A percentile compares a stretch with the other conserved stretches of the same genome.
Conservation (phyloP, 257 asterid species). For the Solanum dulcamara region DNA sequence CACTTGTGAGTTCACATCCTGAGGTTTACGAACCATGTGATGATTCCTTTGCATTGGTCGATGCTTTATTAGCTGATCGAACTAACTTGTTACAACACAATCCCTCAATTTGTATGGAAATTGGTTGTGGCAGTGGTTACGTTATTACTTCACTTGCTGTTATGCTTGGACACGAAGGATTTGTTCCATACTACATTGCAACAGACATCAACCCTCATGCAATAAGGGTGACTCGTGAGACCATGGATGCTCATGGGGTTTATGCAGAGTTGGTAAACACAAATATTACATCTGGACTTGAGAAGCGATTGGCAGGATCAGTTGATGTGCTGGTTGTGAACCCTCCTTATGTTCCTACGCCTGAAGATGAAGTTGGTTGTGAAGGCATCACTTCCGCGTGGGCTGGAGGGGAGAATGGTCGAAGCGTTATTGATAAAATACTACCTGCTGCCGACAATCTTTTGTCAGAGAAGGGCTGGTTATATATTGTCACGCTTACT, state of each 20-base stretch:
- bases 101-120: constrained; percentile 79
- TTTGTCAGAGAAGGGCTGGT: constrained; percentile 82
- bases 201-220: constrained; percentile 89
- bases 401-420: constrained; percentile 94
- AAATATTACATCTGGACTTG: constrained; percentile 62
- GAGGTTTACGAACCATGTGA: constrained; percentile 96
- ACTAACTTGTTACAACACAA: constrained; percentile 43
- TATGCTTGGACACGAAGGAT: constrained; percentile 39
- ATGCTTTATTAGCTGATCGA: constrained; percentile 87
- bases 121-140: constrained; percentile 95
- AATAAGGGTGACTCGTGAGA: constrained; percentile 43
- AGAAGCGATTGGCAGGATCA: constrained; percentile 37
- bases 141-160: constrained; percentile 82
- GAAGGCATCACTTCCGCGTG: constrained; percentile 73
- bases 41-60: constrained; percentile 85
- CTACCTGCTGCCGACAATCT: constrained; percentile 71
- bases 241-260: constrained; percentile 64
- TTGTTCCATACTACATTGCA: constrained; percentile 40
- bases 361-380: constrained; percentile 88
- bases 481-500: constrained; percentile 61
- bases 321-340: constrained; percentile 90
- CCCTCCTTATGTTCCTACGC: constrained; percentile 97
- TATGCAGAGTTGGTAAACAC: constrained; percentile 62
- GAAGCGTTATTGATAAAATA: constrained; percentile 73
- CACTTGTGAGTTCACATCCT: constrained; percentile 77